Percentiles rank a stretch among this genome's conserved stretches.
phyloP scores from a whole-genome alignment of 1,284 basidiomycete genomes.

The Peniophora sp. region DNA sequence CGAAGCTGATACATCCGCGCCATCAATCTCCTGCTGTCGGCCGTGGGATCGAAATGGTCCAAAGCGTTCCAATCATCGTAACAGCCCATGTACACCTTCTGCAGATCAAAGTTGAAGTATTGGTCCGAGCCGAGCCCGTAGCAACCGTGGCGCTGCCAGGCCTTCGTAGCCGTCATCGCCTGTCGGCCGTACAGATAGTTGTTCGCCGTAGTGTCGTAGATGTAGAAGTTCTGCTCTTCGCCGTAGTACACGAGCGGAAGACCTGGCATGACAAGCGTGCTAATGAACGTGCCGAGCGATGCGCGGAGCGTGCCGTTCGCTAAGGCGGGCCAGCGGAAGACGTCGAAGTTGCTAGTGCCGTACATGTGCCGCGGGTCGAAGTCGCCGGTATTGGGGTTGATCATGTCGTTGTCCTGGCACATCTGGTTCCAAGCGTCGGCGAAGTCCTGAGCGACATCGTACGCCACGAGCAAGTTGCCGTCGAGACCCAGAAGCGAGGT shows the following conservation, averaged over 20 bases:
- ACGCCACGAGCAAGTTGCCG: constrained; percentile 82
- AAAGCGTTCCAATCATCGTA: constrained; percentile 82
- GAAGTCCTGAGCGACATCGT: constrained; percentile 76
- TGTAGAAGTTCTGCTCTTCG: constrained; percentile 83
- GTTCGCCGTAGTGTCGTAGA: constrained; percentile 75
- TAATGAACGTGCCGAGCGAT: constrained; percentile 71
- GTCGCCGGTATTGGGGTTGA: constrained; percentile 59
- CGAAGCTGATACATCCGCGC: constrained; percentile 70
- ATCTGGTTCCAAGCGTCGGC: constrained; percentile 85
- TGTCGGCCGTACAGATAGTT: constrained; percentile 92
- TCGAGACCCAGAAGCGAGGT: constrained; percentile 88
- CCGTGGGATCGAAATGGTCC: constrained; percentile 89
- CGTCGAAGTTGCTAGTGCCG: constrained; percentile 87
- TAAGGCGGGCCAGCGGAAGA: constrained; percentile 86
- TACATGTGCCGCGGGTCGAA: constrained; percentile 85
- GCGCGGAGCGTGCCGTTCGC: constrained; percentile 75
- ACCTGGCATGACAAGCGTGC: constrained; percentile 78
- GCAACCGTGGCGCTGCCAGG: constrained; percentile 90
- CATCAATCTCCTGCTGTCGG: constrained; percentile 66
- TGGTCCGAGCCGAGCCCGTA: constrained; percentile 83
- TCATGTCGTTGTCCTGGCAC: constrained; percentile 79
- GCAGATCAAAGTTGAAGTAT: constrained; percentile 85
- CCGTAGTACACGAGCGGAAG: constrained; percentile 82
- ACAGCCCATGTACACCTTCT: constrained; percentile 72
- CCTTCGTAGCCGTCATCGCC: constrained; percentile 75